Evolutionary conservation across 108 stramenopile species (phyloP), one percentile per base, ranked within the genome.

Genomic region (Cyclotella sp.): DNA sequence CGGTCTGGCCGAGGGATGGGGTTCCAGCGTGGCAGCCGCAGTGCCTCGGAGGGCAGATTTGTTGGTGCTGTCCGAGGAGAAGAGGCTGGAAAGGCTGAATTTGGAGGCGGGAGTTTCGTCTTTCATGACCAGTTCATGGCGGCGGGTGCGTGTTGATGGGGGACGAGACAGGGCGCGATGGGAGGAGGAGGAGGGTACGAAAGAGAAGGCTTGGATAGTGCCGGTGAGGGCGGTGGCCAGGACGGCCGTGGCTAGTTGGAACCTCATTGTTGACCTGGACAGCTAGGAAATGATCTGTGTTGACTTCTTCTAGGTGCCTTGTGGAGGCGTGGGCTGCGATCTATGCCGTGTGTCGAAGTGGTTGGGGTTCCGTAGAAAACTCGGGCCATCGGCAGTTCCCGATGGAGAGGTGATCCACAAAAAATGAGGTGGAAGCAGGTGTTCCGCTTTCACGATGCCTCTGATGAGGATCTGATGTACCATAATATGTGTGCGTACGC

Each of bases 1-100:
- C n/a, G 85, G 73, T 3, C 91, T 82, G 6, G 85, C 85, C 68
- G 86, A 88, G 19, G 94, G 94, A 58, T 95, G 94, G 15, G 90
- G 88, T 66, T 90, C 90, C 69, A 78, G 29, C n/a, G 68, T 3
- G 26, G 28, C 18, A 9, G 60, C 14, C 0, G 75, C 10, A 18
- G 79, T 29, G 22, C 58, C 58, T 1, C 63, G 63, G 22, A 75
- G 61, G 28, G 74, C 9, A 21, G 68, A 43, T 16, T 39, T 16
- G 13, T 39, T 15, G 15, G 15, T 18, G 30, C n/a, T 57, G 42
- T 4, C 43, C 49, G 30, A 39, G 34, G 34, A 34, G 53, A 85
- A 85, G 47, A 85, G 77, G 47, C 72, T 82, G 76, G 84, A 57
- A 16, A 85, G 81, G 46, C 64, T 73, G 77, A 85, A 85, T 66